Base-by-base conservation (phyloP, 306 rosid genomes). In the Carpinus viminea region DNA sequence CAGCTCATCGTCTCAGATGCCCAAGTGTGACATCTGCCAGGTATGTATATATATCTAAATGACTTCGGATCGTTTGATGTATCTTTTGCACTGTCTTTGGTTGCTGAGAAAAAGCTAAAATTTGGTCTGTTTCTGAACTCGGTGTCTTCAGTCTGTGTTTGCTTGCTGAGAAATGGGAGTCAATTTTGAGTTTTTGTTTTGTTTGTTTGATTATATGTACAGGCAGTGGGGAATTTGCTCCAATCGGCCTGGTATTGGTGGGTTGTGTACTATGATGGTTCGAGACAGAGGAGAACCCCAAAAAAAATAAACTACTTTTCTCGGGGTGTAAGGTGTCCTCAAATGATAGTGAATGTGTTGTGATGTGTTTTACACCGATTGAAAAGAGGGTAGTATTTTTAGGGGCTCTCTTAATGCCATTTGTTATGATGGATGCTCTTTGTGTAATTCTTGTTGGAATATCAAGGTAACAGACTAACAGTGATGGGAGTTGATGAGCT, bases 11-110 rank as follows among this genome's bases (percentile, higher is more conserved):
- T 90, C 98, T 65, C 83, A 91, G 51, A 89, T 91, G 94, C 98
- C 98, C 68, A 91, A 90, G 73, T 96, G 98, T 82, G 98, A 96
- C 68, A 91, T 96, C 75, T 96, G 99, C 80, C 97, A 93, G 97
- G 99, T 96, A 38, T 8, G 34, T 31, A 15, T 4, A 20, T 38
- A 41, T 41, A 41, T 41, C 45, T 41, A 2, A 17, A 0, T 56
- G 13, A 76, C 76, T 0, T 53, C 51, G 74, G 41, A 16, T 78
- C 16, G 17, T n/a, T 74, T 41, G 45, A 41, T 41, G 0, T 7
- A 5, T 5, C 20, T 54, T 55, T 55, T 54, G 7, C 59, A 54
- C 59, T 7, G 59, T 18, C 9, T 17, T 18, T 54, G 24, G 59
- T 54, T 55, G 60, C 60, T n/a, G 21, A 21, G 2, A 21, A 57